Base-by-base conservation (phyloP, 352 stramenopile species). In the Phytopythium montanum region DNA sequence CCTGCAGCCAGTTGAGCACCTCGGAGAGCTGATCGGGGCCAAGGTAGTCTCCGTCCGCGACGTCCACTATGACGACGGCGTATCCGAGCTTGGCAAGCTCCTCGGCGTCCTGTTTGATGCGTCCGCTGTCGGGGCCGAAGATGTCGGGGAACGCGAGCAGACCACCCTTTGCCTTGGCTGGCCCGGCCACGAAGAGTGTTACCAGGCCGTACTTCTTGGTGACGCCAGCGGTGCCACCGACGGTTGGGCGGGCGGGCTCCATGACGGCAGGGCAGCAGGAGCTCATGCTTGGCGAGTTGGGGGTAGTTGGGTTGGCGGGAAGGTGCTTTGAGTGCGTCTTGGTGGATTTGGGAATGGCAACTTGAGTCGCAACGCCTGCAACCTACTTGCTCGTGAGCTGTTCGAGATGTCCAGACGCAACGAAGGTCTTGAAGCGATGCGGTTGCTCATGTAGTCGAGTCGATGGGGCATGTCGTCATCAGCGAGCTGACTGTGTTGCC, bases 101-200 rank as follows among this genome's bases (percentile, higher is more conserved):
- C 48, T 84, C 73, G 16, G 71, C 73, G 60, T 85, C 75, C n/a
- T 70, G 55, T 59, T 86, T 76, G 62, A 67, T 73, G 50, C 73
- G 71, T 14, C 78, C 75, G 54, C 78, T 88, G 60, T 82, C 72
- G 18, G 68, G 48, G 25, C 78, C 71, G 46, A 70, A 83, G 39
- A 85, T 76, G 50, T 86, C 73, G 1, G 74, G 75, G 19, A 88
- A 54, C 23, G 73, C 54, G 10, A 88, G 31, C 26, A 88, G 2
- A 10, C 73, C 76, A 33, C 67, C 63, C 31, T 59, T 70, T 38
- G 68, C 49, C 2, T 54, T 65, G 2, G 55, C 16, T 0, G 71
- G 76, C 0, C 65, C 69, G 0, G 69, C 60, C 46, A 72, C 69
- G 59, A 78, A 84, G 21, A 87, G 49, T 1, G 56, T 67, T 9